Percentiles rank a stretch among this genome's conserved stretches.
phyloP scores from a whole-genome alignment of 1,284 basidiomycete genomes.

The Puccinia novopanici region DNA sequence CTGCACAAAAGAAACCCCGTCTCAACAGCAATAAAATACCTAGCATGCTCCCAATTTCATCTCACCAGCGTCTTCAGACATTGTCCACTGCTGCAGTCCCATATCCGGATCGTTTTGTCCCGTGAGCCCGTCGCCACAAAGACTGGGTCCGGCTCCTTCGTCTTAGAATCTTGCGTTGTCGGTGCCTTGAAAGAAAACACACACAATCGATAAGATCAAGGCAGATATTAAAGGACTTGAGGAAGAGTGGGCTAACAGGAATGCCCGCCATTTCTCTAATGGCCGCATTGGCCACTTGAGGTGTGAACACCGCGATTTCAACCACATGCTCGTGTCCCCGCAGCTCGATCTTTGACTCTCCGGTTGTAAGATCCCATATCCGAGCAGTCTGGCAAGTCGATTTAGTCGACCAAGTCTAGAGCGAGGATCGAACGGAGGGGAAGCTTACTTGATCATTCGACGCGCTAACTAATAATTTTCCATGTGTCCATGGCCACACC shows the following conservation, averaged over 20 bases:
- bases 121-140: constrained; percentile 79
- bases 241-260: constrained; percentile 56
- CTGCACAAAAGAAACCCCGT: constrained; percentile 26
- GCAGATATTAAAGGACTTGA: background rate
- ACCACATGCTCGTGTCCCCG: constrained; percentile 85
- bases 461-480: constrained; percentile 72
- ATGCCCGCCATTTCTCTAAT: constrained; percentile 77
- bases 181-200: background rate
- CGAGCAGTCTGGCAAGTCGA: constrained; percentile 69
- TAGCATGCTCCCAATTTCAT: background rate
- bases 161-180: constrained; percentile 13
- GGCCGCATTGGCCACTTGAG: constrained; percentile 70
- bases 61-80: constrained; percentile 68
- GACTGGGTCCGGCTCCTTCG: constrained; percentile 52
- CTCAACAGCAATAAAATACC: background rate
- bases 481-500: constrained; percentile 73
- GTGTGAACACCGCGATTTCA: constrained; percentile 80
- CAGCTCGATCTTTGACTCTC: constrained; percentile 77
- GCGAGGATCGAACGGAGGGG: background rate
- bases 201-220: background rate
- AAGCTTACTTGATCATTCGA: constrained; percentile 77
- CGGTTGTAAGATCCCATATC: constrained; percentile 75
- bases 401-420: background rate
- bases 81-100: constrained; percentile 78
- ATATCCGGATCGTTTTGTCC: constrained; percentile 83